Base-by-base conservation (phyloP, 164 flowering plant genomes). In the Chloranthus sessilifolius region DNA sequence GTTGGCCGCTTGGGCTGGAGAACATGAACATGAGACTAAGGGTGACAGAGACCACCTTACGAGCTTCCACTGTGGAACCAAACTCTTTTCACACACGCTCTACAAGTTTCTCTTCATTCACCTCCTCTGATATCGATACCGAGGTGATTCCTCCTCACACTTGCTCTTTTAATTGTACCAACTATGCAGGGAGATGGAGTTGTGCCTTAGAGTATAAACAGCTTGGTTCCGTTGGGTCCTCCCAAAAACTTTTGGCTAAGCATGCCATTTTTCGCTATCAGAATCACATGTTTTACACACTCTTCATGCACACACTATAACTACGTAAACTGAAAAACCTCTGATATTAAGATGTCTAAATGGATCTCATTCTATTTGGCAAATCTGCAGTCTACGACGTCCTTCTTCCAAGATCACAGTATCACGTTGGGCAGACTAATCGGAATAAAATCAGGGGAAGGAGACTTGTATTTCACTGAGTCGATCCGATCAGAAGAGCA, bases 1-100 rank as follows among this genome's bases (percentile, higher is more conserved):
- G 95, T 38, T 85, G 95, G 95, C 89, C 95, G 1, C 75, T 85
- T 39, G 95, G 95, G 48, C 83, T 85, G 29, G 74, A 64, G 61
- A 73, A 69, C 44, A 72, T 85, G 74, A 72, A 63, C 61, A 36
- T 40, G 51, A 79, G 87, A 62, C 72, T 82, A 14, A 41, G 56
- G 44, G 56, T 59, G 25, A 35, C 24, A 17, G 76, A 71, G 39
- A 39, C 50, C 23, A 39, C 50, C 23, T 22, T 52, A 24, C 61
- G 45, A 15, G 58, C 59, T 8, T 48, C 52, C 2, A 47, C 65
- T 38, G 48, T 44, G 22, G 53, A 52, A 20, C 66, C 71, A 27
- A 26, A 45, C 26, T 23, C 70, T 33, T 43, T 55, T 3, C 59
- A 16, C 25, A 4, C 40, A 19, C 73, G 60, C 8, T 70, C 80